Conservation (phyloP, 1,284 basidiomycete species). For the Ganoderma resinaceum region DNA sequence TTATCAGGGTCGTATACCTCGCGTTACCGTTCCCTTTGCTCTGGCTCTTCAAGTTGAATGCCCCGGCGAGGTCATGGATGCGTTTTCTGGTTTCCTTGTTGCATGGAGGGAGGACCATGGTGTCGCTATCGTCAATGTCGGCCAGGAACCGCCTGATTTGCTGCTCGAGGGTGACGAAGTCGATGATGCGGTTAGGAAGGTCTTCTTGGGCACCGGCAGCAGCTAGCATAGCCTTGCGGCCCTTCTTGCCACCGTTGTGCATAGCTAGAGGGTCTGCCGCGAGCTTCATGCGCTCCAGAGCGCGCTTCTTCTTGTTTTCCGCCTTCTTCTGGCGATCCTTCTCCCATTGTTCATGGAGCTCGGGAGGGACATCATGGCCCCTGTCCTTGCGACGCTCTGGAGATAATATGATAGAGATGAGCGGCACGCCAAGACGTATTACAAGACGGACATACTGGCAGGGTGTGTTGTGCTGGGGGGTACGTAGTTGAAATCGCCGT, state of each 20-base stretch:
- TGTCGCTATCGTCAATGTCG: slow-evolving; percentile 55
- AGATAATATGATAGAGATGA: neutral
- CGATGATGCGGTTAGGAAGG: slow-evolving; percentile 59
- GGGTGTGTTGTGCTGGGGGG: slow-evolving; percentile 36
- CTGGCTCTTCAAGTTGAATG: slow-evolving; percentile 79
- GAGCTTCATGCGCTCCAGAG: slow-evolving; percentile 58
- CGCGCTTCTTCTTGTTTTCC: slow-evolving; percentile 72
- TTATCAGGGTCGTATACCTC: slow-evolving; percentile 74
- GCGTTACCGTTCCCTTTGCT: slow-evolving; percentile 73
- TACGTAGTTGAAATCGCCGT: slow-evolving; percentile 53
- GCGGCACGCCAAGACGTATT: neutral
- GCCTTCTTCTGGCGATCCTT: slow-evolving; percentile 86
- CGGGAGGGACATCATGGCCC: slow-evolving; percentile 63
- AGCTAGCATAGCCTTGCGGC: slow-evolving; percentile 66
- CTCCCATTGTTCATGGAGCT: slow-evolving; percentile 80
- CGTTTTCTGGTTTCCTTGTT: slow-evolving; percentile 72
- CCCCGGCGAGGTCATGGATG: slow-evolving; percentile 80
- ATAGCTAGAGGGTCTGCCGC: slow-evolving; percentile 61
- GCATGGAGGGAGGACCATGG: slow-evolving; percentile 79
- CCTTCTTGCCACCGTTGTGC: slow-evolving; percentile 73
- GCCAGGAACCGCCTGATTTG: slow-evolving; percentile 76
- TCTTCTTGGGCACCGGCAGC: slow-evolving; percentile 57
- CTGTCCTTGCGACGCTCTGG: slow-evolving; percentile 66
- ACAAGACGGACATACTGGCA: slow-evolving; percentile 34
- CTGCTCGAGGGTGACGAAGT: slow-evolving; percentile 65